A percentile compares a stretch with the other conserved stretches of the same genome.
Conservation (phyloP, 1,284 basidiomycete genomes). For the Termitomyces sp. region DNA sequence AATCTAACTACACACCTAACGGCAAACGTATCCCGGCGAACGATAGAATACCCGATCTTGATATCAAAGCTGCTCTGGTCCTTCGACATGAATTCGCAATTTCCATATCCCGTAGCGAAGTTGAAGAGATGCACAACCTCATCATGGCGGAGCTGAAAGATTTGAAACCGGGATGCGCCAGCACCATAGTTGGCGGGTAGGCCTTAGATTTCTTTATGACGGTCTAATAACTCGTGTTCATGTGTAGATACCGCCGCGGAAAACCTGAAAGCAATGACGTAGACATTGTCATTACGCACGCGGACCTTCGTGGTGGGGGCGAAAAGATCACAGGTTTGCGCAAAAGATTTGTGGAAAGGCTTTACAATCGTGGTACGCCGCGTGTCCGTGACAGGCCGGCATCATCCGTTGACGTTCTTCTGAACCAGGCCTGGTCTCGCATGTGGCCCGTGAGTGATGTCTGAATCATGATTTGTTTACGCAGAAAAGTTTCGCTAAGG, state of each 20-base stretch:
- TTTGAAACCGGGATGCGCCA: conserved; percentile 55
- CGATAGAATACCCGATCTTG: conserved; percentile 27
- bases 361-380: conserved; percentile 49
- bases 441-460: conserved; percentile 58
- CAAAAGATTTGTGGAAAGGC: conserved; percentile 42
- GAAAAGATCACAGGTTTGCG: conserved; percentile 46
- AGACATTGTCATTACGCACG: conserved; percentile 75
- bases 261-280: conserved; percentile 71
- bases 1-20: conserved; percentile 26
- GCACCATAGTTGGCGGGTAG: conserved; percentile 69
- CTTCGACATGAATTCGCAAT: conserved; percentile 46
- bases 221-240: not conserved
- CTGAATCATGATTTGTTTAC: not conserved
- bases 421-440: conserved; percentile 55
- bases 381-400: not conserved
- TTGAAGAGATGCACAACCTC: conserved; percentile 56
- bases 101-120: conserved; percentile 61
- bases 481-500: not conserved
- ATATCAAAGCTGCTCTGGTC: conserved; percentile 46
- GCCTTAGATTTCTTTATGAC: conserved; percentile 14
- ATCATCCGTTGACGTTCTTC: not conserved
- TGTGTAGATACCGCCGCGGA: conserved; percentile 67
- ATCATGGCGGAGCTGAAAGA: conserved; percentile 53
- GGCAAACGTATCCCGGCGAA: conserved; percentile 19
- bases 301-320: conserved; percentile 35